Evolutionary conservation across 228 moss, liverwort and hornwort genomes (phyloP).

Genomic region (Sphagnum fallax): DNA sequence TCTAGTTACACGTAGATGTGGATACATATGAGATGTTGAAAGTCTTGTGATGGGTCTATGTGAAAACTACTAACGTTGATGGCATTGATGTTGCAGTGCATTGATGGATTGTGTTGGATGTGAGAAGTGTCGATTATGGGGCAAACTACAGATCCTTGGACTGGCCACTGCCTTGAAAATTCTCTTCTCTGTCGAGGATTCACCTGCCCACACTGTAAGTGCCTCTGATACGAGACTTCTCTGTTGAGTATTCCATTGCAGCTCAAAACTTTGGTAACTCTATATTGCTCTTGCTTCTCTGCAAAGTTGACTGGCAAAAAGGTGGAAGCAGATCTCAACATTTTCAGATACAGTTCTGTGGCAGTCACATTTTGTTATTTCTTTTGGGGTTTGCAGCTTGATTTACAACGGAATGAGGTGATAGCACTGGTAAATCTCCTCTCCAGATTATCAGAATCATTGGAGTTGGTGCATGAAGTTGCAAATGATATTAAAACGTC

Average conservation of each 20-base stretch:
- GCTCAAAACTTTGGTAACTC: not conserved
- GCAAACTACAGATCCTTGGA: constrained; percentile 90
- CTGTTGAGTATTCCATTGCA: not conserved
- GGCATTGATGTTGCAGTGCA: constrained; percentile 22
- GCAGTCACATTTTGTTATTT: not conserved
- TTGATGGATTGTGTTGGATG: constrained; percentile 98
- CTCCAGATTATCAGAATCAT: constrained; percentile 48
- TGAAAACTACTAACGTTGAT: too few species aligned
- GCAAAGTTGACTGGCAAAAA: not conserved
- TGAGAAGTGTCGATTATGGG: constrained; percentile 98
- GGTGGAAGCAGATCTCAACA: not conserved
- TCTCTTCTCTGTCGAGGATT: constrained; percentile 51
- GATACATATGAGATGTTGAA: too few species aligned
- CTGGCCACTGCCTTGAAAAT: constrained; percentile 88
- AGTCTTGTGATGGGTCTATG: too few species aligned
- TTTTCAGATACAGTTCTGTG: not conserved
- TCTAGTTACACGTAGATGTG: too few species aligned
- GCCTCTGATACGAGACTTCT: not conserved
- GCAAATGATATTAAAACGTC: constrained; percentile 31
- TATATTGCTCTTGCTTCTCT: not conserved
- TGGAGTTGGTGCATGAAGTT: constrained; percentile 46
- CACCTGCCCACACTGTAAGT: constrained; percentile 2
- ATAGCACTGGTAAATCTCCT: constrained; percentile 47
- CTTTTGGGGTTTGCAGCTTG: constrained; percentile 11
- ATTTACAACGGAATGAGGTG: constrained; percentile 63